Percentiles rank a stretch among this genome's conserved stretches.
phyloP scores from a whole-genome alignment of 805 yeast genomes.

The Starmerella roubikii region DNA sequence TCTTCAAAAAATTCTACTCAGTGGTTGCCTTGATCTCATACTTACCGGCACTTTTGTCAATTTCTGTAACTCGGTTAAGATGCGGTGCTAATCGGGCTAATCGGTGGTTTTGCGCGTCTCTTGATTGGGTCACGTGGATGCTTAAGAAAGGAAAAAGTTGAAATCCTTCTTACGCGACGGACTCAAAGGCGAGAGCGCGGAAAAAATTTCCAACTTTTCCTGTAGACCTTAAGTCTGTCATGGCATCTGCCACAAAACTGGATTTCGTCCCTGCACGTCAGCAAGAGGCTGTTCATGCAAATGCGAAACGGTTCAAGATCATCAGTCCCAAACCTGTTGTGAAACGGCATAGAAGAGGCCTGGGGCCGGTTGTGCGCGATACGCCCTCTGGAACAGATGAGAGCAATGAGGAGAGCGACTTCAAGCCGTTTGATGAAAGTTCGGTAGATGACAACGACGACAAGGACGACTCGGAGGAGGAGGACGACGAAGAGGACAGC shows the following conservation, averaged over 20 bases:
- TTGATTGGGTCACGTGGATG: no score
- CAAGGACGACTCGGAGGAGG: slow-evolving; percentile 2
- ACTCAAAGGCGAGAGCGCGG: no score
- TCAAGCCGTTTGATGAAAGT: neutral
- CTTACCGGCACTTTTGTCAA: no score
- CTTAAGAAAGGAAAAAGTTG: neutral
- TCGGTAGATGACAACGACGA: slow-evolving; percentile 6
- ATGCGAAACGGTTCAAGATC: slow-evolving; percentile 9
- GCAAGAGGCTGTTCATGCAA: slow-evolving; percentile 32
- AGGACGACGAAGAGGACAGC: neutral
- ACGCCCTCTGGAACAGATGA: neutral
- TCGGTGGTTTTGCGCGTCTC: no score
- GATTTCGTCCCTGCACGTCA: slow-evolving; percentile 46
- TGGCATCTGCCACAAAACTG: slow-evolving; percentile 14
- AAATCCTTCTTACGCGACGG: neutral
- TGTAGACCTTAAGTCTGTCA: neutral
- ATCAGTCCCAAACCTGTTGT: slow-evolving; percentile 2
- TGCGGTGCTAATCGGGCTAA: no score
- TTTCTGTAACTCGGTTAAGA: no score
- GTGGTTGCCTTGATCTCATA: no score
- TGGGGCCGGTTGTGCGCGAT: neutral
- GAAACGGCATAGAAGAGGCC: neutral
- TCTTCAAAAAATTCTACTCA: no score
- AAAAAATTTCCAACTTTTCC: no score
- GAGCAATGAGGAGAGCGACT: neutral